Evolutionary conservation across 257 asterid species (phyloP), one percentile per base, ranked within the genome.

Genomic region (Solanum paucissectum): DNA sequence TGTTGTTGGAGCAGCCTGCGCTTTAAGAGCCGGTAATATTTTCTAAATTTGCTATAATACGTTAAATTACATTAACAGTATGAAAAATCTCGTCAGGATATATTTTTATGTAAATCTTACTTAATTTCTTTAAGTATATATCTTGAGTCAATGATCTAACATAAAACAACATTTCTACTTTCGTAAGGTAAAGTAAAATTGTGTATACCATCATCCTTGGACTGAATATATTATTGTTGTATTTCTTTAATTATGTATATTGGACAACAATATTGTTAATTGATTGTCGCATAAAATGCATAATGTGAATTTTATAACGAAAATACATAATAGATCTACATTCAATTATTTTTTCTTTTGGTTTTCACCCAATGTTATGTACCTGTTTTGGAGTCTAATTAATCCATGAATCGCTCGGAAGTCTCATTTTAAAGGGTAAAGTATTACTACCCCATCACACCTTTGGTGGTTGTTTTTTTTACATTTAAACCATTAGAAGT

Each of bases 1-100:
- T 25, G 79, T 90, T 93, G 85, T 95, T 11, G 98, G 98, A 27
- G 92, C 91, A 58, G 86, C 82, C 40, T 93, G 94, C 88, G 84
- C 94, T 49, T 92, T 88, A 55, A 86, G 81, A 42, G 90, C 82
- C 87, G 98, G 98, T 95, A 88, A 68, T 9, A 4, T 52, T 37
- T 33, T 6, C 12, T 71, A 23, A 29, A 21, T 25, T 0, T 21
- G 82, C 4, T 74, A 21, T 74, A 21, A 21, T 36, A 74, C 1
- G 1, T 74, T 74, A 36, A 37, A 21, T 74, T 74, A 21, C 3
- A 21, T 74, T 20, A 0, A 34, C 5, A 36, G 5, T 66, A 21
- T 29, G 40, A 69, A 33, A 36, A 1, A 16, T 55, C 64, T 55
- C 1, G 64, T 6, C 6, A 6, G 10, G 64, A 55, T 55, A 55